Percentiles rank a stretch among this genome's conserved stretches.
Evolutionary conservation across 2,329 filamentous ascomycete species (phyloP).

Genomic region (Pyrenophora teres): DNA sequence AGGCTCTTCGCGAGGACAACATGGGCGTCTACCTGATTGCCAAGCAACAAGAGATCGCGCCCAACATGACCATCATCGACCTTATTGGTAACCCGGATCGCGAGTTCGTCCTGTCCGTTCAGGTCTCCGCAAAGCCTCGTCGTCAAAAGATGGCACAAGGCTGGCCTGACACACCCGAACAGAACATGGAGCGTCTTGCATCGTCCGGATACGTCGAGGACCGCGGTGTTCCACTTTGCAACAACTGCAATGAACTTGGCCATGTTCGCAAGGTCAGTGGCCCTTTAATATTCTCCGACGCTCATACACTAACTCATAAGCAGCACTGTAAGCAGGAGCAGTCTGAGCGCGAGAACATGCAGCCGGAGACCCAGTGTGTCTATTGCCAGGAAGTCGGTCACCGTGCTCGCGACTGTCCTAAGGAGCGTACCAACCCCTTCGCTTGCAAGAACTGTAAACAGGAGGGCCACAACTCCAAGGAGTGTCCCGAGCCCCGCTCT

Average conservation of each 20-base stretch:
- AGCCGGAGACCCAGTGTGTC: constrained; percentile 61
- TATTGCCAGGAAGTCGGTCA: constrained; percentile 70
- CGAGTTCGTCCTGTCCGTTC: constrained; percentile 67
- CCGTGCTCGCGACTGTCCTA: constrained; percentile 67
- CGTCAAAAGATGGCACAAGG: constrained; percentile 56
- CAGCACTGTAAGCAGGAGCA: constrained; percentile 65
- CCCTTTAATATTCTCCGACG: too few species aligned
- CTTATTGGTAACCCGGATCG: constrained; percentile 63
- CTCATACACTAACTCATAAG: constrained; percentile 5
- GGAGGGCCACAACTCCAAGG: constrained; percentile 44
- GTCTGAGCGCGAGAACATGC: constrained; percentile 52
- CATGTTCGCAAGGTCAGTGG: constrained; percentile 57
- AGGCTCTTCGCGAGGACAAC: constrained; percentile 54
- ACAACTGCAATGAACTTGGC: constrained; percentile 67
- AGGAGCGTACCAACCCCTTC: constrained; percentile 62
- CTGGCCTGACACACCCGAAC: constrained; percentile 64
- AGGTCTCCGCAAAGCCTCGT: constrained; percentile 63
- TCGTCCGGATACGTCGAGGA: constrained; percentile 69
- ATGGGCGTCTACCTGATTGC: constrained; percentile 59
- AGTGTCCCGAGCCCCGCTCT: constrained; percentile 54
- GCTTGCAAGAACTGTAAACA: constrained; percentile 72
- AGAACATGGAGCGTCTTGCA: constrained; percentile 67
- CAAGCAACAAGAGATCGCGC: constrained; percentile 50
- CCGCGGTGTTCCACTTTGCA: constrained; percentile 63
- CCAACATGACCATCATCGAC: constrained; percentile 57